Conservation (phyloP, 2,329 filamentous ascomycete species). For the Fonsecaea erecta region DNA sequence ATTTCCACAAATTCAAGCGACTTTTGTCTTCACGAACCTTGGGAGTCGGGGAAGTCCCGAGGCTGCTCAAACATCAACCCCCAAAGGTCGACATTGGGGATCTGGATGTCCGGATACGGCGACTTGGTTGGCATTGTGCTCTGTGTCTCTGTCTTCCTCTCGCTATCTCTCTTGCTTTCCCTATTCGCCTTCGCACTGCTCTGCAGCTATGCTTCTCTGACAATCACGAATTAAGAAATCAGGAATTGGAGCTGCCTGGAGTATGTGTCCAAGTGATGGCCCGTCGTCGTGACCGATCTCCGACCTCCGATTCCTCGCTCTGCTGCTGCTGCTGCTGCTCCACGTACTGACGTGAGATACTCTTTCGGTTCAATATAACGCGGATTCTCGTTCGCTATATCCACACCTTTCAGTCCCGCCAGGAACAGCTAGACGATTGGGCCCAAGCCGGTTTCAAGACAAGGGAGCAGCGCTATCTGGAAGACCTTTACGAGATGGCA, state of each 20-base stretch:
- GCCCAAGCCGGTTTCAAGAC: no score
- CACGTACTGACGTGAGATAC: not conserved
- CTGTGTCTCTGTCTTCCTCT: not conserved
- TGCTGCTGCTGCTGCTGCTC: no score
- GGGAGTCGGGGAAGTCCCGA: slow-evolving; percentile 35
- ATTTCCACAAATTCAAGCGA: not conserved
- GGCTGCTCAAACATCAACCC: slow-evolving; percentile 53
- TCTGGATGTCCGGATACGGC: slow-evolving; percentile 65
- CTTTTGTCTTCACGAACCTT: slow-evolving; percentile 21
- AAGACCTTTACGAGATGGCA: no score
- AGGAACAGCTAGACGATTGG: no score
- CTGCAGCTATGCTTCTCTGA: not conserved
- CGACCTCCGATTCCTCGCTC: not conserved
- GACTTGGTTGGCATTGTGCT: slow-evolving; percentile 72
- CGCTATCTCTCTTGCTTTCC: not conserved
- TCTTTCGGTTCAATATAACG: not conserved
- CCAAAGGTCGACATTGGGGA: slow-evolving; percentile 80
- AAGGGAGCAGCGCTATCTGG: not conserved
- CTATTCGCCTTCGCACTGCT: not conserved
- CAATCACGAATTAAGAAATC: not conserved
- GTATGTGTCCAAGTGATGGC: not conserved
- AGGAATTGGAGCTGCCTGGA: not conserved
- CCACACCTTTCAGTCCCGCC: no score
- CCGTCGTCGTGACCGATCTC: not conserved
- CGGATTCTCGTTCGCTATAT: no score